These are phyloP conservation scores for Fusarium fracticaudum DNA, from an alignment of 2,329 filamentous ascomycete genomes.

Conservation along the genomic window DNA sequence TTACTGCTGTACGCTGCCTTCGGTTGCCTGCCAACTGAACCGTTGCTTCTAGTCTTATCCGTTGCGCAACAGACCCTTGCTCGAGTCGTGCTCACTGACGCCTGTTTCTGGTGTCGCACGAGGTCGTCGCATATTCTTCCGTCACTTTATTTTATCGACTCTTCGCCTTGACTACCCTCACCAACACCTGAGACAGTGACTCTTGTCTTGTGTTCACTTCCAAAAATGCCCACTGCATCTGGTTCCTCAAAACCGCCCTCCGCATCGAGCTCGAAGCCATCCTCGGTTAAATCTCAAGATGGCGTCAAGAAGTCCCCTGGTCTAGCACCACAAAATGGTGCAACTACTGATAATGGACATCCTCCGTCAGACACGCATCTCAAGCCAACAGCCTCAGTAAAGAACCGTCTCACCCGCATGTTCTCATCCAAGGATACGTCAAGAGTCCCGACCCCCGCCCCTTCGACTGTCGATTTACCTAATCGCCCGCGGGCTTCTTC, in stretches of 20 bases:
- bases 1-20: conserved; percentile 34
- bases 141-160: conserved; percentile 13
- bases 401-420: conserved; percentile 72
- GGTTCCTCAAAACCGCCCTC: conserved; percentile 52
- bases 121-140: conserved; percentile 19
- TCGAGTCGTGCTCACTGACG: conserved; percentile 33
- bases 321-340: conserved; percentile 53
- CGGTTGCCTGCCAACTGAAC: conserved; percentile 21
- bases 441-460: conserved; percentile 46
- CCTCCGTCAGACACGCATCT: conserved; percentile 32
- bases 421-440: conserved; percentile 67
- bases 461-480: conserved; percentile 48
- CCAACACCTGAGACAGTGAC: conserved; percentile 21
- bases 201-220: neutral
- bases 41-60: conserved; percentile 31
- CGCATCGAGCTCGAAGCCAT: conserved; percentile 58
- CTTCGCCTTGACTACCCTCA: neutral
- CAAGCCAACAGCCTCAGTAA: conserved; percentile 61
- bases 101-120: conserved; percentile 26
- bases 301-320: conserved; percentile 53
- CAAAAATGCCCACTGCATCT: conserved; percentile 48
- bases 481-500: conserved; percentile 50
- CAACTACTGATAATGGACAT: conserved; percentile 42
- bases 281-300: conserved; percentile 61
- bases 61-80: conserved; percentile 33